phyloP scores from a whole-genome alignment of 495 filamentous ascomycete species.

The Articulospora tetracladia region DNA sequence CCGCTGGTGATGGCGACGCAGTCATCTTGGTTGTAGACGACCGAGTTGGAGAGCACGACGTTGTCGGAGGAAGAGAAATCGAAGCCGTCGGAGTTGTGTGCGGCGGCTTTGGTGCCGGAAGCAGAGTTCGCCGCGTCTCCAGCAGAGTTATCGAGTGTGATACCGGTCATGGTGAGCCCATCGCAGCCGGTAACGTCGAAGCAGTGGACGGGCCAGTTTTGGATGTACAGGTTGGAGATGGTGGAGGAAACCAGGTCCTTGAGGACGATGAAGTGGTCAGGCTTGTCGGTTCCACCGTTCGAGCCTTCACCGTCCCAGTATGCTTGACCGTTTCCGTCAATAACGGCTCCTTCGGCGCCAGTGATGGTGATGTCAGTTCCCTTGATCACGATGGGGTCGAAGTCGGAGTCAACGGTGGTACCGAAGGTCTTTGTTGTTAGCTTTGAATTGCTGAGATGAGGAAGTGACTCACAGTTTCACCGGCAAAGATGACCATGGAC shows the following conservation, averaged over 20 bases:
- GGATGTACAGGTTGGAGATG: slow-evolving; percentile 37
- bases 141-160: slow-evolving; percentile 59
- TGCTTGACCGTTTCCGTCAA: slow-evolving; percentile 41
- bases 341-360: slow-evolving; percentile 37
- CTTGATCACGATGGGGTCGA: slow-evolving; percentile 40
- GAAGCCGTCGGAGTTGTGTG: slow-evolving; percentile 66
- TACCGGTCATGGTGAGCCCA: slow-evolving; percentile 42
- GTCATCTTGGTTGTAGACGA: slow-evolving; percentile 61
- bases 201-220: slow-evolving; percentile 59
- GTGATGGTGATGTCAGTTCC: slow-evolving; percentile 43
- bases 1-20: slow-evolving; percentile 60
- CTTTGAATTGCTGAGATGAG: neutral
- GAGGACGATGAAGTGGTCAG: slow-evolving; percentile 43
- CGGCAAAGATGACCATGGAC: slow-evolving; percentile 45
- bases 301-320: slow-evolving; percentile 51
- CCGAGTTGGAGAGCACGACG: slow-evolving; percentile 50
- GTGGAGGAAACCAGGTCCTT: slow-evolving; percentile 32
- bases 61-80: slow-evolving; percentile 45
- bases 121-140: slow-evolving; percentile 42
- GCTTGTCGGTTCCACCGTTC: slow-evolving; percentile 48
- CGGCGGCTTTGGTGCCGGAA: slow-evolving; percentile 31
- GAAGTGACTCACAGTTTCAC: slow-evolving; percentile 38
- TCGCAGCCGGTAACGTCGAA: slow-evolving; percentile 50
- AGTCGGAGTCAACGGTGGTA: slow-evolving; percentile 40
- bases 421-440: slow-evolving; percentile 30